phyloP scores from a whole-genome alignment of 176 grass and related monocot species.

The Zoysia pacifica region DNA sequence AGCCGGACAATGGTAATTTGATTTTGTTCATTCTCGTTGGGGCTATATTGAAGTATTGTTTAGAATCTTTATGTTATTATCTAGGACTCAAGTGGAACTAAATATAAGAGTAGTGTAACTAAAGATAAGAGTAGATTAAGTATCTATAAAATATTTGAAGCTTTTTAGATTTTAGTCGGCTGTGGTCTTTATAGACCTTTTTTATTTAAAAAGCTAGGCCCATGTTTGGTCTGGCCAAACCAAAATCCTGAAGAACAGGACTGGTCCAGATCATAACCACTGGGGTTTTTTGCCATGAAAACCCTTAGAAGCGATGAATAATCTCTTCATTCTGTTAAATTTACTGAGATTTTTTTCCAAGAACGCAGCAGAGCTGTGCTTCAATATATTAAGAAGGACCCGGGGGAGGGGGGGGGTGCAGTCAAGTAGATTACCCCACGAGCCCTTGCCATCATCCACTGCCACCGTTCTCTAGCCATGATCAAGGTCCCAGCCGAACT shows the following conservation, averaged over 20 bases:
- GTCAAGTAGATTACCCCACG: too few species aligned
- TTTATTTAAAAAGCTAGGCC: neutral
- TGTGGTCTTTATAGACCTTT: neutral
- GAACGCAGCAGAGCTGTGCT: too few species aligned
- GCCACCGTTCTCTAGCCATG: too few species aligned
- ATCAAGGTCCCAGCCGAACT: too few species aligned
- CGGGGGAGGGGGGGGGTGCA: too few species aligned
- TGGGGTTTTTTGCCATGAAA: neutral
- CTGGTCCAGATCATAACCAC: neutral
- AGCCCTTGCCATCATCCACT: too few species aligned
- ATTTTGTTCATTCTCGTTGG: slow-evolving; percentile 5
- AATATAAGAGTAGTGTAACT: neutral
- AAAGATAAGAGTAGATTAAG: neutral
- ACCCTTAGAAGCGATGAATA: neutral
- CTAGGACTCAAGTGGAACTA: neutral
- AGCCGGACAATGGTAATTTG: slow-evolving; percentile 75
- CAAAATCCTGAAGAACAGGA: neutral
- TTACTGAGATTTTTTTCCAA: too few species aligned
- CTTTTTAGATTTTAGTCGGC: neutral
- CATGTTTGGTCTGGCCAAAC: neutral
- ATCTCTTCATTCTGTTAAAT: too few species aligned
- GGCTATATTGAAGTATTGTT: neutral
- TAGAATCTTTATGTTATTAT: slow-evolving; percentile 8
- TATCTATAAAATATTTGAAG: slow-evolving; percentile 8
- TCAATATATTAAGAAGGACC: too few species aligned